Base-by-base conservation (phyloP, 345 rosid genomes). In the Eucalyptus fibrosa region DNA sequence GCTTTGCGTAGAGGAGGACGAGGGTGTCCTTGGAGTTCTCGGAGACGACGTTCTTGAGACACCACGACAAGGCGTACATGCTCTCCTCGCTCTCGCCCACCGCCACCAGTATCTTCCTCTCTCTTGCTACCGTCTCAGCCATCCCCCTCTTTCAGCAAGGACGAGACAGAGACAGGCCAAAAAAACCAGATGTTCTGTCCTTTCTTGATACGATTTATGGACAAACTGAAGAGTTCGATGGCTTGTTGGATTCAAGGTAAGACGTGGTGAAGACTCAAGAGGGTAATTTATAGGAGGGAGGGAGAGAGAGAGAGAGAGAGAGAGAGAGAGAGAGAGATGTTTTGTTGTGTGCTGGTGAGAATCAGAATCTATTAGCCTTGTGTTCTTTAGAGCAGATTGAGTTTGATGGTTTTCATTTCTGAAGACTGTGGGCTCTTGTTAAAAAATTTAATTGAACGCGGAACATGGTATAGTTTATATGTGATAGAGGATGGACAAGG, bases 51-150 rank as follows among this genome's bases (percentile, higher is more conserved):
- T 95, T 94, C n/a, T 89, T 80, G 18, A 93, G 92, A 40, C 92
- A 94, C 96, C 97, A 96, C 7, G 92, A 87, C 51, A 96, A 95
- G 30, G 96, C 97, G 86, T 94, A 47, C 93, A 90, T 91, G 94
- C 96, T 95, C 92, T 95, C 96, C 32, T 92, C 95, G 44, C 95
- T 88, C 89, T 94, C 94, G 86, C 94, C 95, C 47, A 96, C 94
- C 5, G 95, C 96, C 88, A 93, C 95, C 77, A 95, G 86, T 50
- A 95, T 91, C 92, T 88, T 92, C 86, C 94, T 90, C 86, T 88
- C 91, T 51, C 90, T 91, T 5, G 1, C 86, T 12, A 59, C 40
- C 81, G 34, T 23, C 9, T 32, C 72, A 4, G 72, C 72, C 72
- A 65, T 65, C 19, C 10, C 37, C 67, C 37, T 55, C 18, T 24